Conservation (phyloP, 768 basidiomycete genomes). For the Exidia glandulosa region DNA sequence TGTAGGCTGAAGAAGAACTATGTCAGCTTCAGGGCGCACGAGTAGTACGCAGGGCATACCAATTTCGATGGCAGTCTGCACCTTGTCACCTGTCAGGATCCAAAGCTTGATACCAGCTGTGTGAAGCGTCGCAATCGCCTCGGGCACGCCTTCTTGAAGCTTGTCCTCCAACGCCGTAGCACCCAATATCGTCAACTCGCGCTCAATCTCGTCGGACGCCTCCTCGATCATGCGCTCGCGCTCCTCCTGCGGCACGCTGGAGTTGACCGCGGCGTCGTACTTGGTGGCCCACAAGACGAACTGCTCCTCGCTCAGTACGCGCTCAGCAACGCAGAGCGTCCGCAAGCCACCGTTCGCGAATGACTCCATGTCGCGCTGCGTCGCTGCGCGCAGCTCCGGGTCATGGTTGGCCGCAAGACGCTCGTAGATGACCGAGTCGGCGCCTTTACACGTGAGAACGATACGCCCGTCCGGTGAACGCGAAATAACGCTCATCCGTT, state of each 20-base stretch:
- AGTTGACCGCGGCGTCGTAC: conserved; percentile 74
- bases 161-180: conserved; percentile 97
- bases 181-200: conserved; percentile 72
- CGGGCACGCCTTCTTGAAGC: conserved; percentile 92
- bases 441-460: conserved; percentile 88
- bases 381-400: conserved; percentile 58
- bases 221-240: conserved; percentile 82
- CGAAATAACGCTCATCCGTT: conserved; percentile 89
- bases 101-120: conserved; percentile 94
- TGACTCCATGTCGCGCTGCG: conserved; percentile 77
- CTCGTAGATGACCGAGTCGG: conserved; percentile 89
- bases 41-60: conserved; percentile 35
- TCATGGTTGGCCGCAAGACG: conserved; percentile 74
- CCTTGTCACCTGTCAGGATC: conserved; percentile 95
- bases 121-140: conserved; percentile 86
- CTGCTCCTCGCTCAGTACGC: conserved; percentile 71
- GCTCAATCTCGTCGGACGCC: conserved; percentile 75
- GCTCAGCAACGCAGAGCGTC: conserved; percentile 82
- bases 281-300: conserved; percentile 70
- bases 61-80: conserved; percentile 97
- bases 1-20: conserved; percentile 46
- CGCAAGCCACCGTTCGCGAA: conserved; percentile 90
- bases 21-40: conserved; percentile 1
- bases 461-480: conserved; percentile 76
- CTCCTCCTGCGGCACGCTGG: conserved; percentile 74